Evolutionary conservation across 306 rosid genomes (phyloP).

Genomic region (Citrullus colocynthis): DNA sequence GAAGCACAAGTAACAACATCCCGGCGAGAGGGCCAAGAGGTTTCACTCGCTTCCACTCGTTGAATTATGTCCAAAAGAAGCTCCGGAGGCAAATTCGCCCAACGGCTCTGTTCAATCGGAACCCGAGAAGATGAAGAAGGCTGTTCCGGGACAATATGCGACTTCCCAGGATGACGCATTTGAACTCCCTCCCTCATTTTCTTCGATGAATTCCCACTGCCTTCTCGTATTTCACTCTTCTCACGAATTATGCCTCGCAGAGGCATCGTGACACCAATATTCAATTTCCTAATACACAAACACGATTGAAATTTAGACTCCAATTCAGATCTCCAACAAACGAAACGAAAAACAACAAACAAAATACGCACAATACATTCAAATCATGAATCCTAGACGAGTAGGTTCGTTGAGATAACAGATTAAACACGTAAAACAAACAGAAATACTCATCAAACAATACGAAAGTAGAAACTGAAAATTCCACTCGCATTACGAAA

Average conservation of each 20-base stretch:
- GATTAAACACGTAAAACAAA: neutral
- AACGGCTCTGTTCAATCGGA: constrained; percentile 26
- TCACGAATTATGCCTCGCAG: constrained; percentile 41
- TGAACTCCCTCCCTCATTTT: constrained; percentile 32
- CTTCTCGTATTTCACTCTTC: constrained; percentile 45
- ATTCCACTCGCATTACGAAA: neutral
- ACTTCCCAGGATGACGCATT: constrained; percentile 42
- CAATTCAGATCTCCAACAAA: neutral
- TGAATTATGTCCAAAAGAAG: constrained; percentile 71
- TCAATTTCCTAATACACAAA: neutral
- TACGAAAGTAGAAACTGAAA: neutral
- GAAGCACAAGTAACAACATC: constrained; percentile 77
- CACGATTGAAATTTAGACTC: neutral
- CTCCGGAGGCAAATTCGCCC: constrained; percentile 84
- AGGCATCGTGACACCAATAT: constrained; percentile 32
- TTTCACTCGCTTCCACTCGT: constrained; percentile 66
- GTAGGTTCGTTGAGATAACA: neutral
- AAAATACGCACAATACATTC: neutral
- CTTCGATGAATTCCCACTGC: constrained; percentile 34
- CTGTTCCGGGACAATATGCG: constrained; percentile 71
- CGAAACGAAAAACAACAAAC: neutral
- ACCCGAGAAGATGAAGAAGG: constrained; percentile 13
- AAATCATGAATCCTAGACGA: neutral
- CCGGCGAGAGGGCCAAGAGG: constrained; percentile 75
- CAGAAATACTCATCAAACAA: neutral